Conservation (phyloP, 139 green algal genomes). For the Deuterostichococcus epilithicus region DNA sequence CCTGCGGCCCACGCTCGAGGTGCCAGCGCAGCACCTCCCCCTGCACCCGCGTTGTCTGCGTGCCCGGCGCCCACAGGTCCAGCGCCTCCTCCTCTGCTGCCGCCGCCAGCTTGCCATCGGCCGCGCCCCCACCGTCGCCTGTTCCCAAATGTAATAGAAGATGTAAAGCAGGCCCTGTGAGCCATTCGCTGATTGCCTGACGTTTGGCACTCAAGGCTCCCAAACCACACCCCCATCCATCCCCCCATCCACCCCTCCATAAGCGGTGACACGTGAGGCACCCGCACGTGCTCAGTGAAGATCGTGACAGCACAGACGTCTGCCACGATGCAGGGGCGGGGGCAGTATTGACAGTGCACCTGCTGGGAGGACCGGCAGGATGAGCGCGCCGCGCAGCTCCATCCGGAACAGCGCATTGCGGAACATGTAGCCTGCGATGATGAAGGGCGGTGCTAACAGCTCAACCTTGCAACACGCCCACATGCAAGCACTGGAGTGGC, state of each 20-base stretch:
- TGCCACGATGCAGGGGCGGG: not conserved
- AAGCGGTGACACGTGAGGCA: not conserved
- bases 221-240: not conserved
- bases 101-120: not conserved
- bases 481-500: not conserved
- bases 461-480: no score
- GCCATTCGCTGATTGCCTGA: not conserved
- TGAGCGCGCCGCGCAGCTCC: constrained; percentile 41
- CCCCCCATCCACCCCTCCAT: not conserved
- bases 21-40: constrained; percentile 86
- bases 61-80: constrained; percentile 47
- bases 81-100: constrained; percentile 12
- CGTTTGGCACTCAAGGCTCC: not conserved
- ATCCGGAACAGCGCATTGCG: constrained; percentile 73
- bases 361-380: not conserved
- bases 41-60: constrained; percentile 55
- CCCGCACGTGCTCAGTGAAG: no score
- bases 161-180: not conserved
- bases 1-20: constrained; percentile 50
- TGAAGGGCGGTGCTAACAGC: no score
- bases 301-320: no score
- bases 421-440: constrained; percentile 53
- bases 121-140: not conserved
- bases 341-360: not conserved
- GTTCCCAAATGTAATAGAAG: not conserved